Evolutionary conservation across 2,329 filamentous ascomycete species (phyloP).

Genomic region (Aspergillus bombycis): DNA sequence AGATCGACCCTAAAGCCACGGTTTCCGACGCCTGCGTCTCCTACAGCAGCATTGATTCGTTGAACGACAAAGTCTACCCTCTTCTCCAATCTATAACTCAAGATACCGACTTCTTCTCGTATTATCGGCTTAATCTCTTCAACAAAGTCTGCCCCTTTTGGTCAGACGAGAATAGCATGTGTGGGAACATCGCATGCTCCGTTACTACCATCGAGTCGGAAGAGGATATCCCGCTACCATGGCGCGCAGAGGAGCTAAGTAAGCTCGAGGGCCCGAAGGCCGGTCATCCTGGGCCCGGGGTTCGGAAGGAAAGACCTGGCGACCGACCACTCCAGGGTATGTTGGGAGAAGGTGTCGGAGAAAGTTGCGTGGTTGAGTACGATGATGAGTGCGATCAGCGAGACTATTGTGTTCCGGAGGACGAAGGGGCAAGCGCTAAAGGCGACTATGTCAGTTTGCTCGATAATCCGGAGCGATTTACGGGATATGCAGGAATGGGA

Average conservation of each 20-base stretch:
- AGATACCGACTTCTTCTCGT: conserved; percentile 95
- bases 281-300: conserved; percentile 77
- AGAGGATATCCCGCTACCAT: conserved; percentile 87
- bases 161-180: conserved; percentile 90
- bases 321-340: conserved; percentile 77
- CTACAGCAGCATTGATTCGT: conserved; percentile 81
- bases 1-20: conserved; percentile 87
- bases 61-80: conserved; percentile 78
- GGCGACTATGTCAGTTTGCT: conserved; percentile 95
- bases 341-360: conserved; percentile 82
- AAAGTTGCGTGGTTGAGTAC: conserved; percentile 96
- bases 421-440: conserved; percentile 82
- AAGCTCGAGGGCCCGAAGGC: conserved; percentile 90
- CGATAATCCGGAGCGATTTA: conserved; percentile 93
- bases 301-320: conserved; percentile 69
- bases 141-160: conserved; percentile 96
- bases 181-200: conserved; percentile 94
- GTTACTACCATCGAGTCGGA: conserved; percentile 95
- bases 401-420: conserved; percentile 95
- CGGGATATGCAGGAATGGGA: conserved; percentile 84
- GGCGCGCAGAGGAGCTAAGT: conserved; percentile 88
- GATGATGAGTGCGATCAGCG: conserved; percentile 96
- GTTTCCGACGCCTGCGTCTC: conserved; percentile 94
- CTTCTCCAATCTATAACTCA: conserved; percentile 78
- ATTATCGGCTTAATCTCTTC: conserved; percentile 94